phyloP scores from a whole-genome alignment of 345 rosid species.

The Moricandia arvensis region DNA sequence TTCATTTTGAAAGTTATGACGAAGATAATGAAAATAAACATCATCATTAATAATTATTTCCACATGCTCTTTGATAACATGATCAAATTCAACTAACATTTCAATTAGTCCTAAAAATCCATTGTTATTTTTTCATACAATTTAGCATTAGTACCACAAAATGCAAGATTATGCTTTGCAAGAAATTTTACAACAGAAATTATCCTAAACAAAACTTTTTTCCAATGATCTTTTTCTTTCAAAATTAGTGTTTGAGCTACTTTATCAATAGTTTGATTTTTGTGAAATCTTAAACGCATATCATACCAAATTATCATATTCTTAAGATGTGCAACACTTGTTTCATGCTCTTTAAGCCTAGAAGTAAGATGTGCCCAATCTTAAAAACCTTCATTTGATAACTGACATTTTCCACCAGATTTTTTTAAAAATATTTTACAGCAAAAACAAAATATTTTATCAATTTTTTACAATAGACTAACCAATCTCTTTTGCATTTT shows the following conservation, averaged over 20 bases:
- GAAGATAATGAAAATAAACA: background rate
- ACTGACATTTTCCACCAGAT: background rate
- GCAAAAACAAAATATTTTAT: too few relatives aligned
- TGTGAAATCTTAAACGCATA: background rate
- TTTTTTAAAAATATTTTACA: too few relatives aligned
- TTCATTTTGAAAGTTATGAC: background rate
- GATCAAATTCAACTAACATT: background rate
- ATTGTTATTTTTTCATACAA: background rate
- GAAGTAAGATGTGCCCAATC: background rate
- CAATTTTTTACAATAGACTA: too few relatives aligned
- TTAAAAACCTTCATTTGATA: background rate
- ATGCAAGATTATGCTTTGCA: background rate
- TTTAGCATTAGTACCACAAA: background rate
- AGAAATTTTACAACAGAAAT: background rate
- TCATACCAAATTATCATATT: background rate
- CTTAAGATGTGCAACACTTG: background rate
- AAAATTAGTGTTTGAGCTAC: background rate
- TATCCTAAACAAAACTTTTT: background rate
- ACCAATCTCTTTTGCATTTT: too few relatives aligned
- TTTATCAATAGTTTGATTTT: background rate
- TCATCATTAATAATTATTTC: background rate
- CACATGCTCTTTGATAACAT: background rate
- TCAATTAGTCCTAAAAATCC: background rate
- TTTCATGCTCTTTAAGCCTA: background rate
- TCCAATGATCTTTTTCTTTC: background rate